phyloP scores from a whole-genome alignment of 208 protist species.

The Phytomonas serpens region DNA sequence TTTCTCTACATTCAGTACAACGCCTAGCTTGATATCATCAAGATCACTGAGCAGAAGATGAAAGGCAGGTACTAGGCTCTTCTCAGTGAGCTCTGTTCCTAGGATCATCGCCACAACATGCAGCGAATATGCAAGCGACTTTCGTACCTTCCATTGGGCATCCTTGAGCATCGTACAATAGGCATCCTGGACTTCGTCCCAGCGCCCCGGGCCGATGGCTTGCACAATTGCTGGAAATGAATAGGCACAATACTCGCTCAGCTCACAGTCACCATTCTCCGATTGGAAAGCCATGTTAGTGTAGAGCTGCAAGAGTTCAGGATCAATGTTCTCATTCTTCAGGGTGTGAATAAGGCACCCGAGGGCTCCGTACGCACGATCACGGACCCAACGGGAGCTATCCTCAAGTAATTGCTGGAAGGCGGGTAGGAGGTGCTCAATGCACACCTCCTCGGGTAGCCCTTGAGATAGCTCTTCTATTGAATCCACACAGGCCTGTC shows the following conservation, averaged over 20 bases:
- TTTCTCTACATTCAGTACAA: conserved; percentile 72
- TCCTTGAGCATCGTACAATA: conserved; percentile 93
- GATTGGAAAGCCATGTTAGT: conserved; percentile 90
- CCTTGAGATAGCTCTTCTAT: conserved; percentile 63
- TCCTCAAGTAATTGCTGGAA: conserved; percentile 77
- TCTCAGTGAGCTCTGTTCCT: conserved; percentile 81
- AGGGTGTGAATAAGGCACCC: conserved; percentile 92
- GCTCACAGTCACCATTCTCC: conserved; percentile 81
- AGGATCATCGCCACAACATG: conserved; percentile 93
- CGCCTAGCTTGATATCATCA: conserved; percentile 94
- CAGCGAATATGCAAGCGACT: conserved; percentile 90
- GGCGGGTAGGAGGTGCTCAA: conserved; percentile 51
- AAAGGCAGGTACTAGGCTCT: conserved; percentile 82
- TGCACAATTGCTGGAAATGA: conserved; percentile 92
- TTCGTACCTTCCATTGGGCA: conserved; percentile 94
- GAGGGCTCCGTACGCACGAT: conserved; percentile 82
- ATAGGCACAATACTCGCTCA: conserved; percentile 91
- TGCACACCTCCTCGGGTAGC: conserved; percentile 47
- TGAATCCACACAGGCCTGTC: conserved; percentile 90
- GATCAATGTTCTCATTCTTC: conserved; percentile 66
- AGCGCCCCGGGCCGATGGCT: conserved; percentile 76
- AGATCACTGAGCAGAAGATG: conserved; percentile 92
- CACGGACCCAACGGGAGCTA: conserved; percentile 91
- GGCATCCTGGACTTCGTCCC: conserved; percentile 84
- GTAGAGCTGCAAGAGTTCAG: conserved; percentile 79